Evolutionary conservation across 352 stramenopile species (phyloP).

Genomic region (Pseudoperonospora humuli): DNA sequence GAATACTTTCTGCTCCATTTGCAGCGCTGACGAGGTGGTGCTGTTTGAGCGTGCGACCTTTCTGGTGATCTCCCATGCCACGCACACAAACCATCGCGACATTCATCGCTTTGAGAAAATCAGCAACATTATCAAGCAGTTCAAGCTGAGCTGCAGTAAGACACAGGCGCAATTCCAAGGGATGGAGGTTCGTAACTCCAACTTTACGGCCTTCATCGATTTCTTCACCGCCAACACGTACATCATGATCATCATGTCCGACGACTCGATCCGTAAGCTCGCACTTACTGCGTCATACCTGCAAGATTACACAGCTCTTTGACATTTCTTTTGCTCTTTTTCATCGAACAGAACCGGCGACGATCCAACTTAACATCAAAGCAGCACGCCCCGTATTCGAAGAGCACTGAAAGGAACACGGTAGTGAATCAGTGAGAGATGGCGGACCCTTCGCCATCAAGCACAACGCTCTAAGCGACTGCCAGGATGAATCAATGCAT

Average conservation of each 20-base stretch:
- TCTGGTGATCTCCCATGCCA: slow-evolving; percentile 96
- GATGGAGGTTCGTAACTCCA: slow-evolving; percentile 95
- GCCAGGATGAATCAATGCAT: too few relatives aligned
- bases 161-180: slow-evolving; percentile 97
- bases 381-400: slow-evolving; percentile 94
- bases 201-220: slow-evolving; percentile 98
- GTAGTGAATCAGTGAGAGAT: too few relatives aligned
- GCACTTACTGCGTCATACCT: neutral
- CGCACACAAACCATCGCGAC: slow-evolving; percentile 88
- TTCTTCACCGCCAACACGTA: slow-evolving; percentile 98
- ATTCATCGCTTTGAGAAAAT: slow-evolving; percentile 99
- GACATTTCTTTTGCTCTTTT: slow-evolving; percentile 2
- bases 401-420: too few relatives aligned
- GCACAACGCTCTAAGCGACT: too few relatives aligned
- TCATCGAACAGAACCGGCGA: slow-evolving; percentile 72
- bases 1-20: slow-evolving; percentile 96
- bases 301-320: slow-evolving; percentile 1
- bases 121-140: slow-evolving; percentile 99
- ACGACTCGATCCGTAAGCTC: slow-evolving; percentile 77
- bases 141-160: slow-evolving; percentile 99
- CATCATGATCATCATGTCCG: slow-evolving; percentile 98
- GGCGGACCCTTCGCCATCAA: too few relatives aligned
- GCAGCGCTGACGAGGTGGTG: slow-evolving; percentile 94
- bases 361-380: slow-evolving; percentile 96
- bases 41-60: slow-evolving; percentile 99